These are phyloP conservation scores for Herpetospermum pedunculosum DNA, from an alignment of 306 rosid genomes.

Conservation along the genomic window DNA sequence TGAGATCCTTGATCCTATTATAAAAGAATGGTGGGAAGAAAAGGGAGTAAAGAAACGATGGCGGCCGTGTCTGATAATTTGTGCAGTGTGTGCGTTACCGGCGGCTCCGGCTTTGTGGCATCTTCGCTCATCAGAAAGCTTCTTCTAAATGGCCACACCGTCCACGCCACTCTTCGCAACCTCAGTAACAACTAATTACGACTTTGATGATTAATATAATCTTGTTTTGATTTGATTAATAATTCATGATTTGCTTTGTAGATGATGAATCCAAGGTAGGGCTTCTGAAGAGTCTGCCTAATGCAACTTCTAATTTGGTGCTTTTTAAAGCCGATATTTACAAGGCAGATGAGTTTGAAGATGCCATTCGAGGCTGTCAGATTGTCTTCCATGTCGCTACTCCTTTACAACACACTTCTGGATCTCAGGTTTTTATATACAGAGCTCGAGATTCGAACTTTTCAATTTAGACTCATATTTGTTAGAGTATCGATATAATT, in stretches of 20 bases:
- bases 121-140: constrained; percentile 29
- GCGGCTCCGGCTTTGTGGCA: constrained; percentile 25
- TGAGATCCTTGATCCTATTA: too few species aligned
- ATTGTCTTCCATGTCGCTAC: constrained; percentile 28
- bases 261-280: constrained; percentile 21
- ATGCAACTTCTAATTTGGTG: constrained; percentile 13
- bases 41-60: too few species aligned
- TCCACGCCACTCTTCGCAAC: constrained; percentile 31
- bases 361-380: constrained; percentile 22
- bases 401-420: constrained; percentile 10
- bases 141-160: constrained; percentile 19
- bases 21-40: too few species aligned
- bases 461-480: too few species aligned
- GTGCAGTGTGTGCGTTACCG: constrained; percentile 31
- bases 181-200: too few species aligned
- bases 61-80: too few species aligned
- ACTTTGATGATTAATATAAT: too few species aligned
- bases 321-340: constrained; percentile 27
- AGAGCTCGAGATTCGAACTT: too few species aligned
- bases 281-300: constrained; percentile 23
- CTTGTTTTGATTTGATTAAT: too few species aligned
- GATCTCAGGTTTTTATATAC: constrained; percentile 18
- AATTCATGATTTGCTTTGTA: too few species aligned
- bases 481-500: too few species aligned
- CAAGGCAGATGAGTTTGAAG: constrained; percentile 9